phyloP scores from a whole-genome alignment of 2,329 filamentous ascomycete species.

The Neofusicoccum ribis region DNA sequence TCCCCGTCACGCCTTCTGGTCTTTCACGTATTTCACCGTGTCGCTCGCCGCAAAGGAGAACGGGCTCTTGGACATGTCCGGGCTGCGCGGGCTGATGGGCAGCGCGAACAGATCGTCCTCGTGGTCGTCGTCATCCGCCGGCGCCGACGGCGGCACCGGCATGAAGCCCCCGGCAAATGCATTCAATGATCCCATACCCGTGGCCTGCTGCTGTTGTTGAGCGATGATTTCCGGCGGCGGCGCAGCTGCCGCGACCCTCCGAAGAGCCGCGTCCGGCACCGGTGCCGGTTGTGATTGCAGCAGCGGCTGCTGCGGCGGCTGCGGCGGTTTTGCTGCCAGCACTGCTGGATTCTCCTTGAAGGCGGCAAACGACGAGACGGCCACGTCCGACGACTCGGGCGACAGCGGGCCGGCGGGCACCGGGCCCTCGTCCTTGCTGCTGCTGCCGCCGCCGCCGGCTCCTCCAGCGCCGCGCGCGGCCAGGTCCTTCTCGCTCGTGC shows the following conservation, averaged over 20 bases:
- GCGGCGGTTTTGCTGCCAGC: conserved; percentile 43
- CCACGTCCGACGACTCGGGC: conserved; percentile 63
- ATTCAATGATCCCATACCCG: conserved; percentile 47
- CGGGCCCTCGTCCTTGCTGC: conserved; percentile 25
- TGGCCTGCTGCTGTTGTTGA: conserved; percentile 32
- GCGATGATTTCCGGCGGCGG: conserved; percentile 41
- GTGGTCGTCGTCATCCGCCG: conserved; percentile 52
- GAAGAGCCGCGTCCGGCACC: conserved; percentile 25
- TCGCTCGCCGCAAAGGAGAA: conserved; percentile 60
- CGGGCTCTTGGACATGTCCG: conserved; percentile 81
- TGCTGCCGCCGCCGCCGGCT: conserved; percentile 19
- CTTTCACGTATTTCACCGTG: conserved; percentile 34
- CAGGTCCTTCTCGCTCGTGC: conserved; percentile 69
- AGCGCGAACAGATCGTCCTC: conserved; percentile 86
- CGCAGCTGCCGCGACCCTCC: conserved; percentile 34
- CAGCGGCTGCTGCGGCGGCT: not conserved
- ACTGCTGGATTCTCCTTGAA: conserved; percentile 53
- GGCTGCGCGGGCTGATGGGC: conserved; percentile 81
- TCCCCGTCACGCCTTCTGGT: conserved; percentile 30
- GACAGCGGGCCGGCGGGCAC: conserved; percentile 54
- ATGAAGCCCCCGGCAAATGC: conserved; percentile 38
- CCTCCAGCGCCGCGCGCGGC: conserved; percentile 40
- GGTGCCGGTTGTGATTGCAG: conserved; percentile 23
- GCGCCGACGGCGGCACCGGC: conserved; percentile 16
- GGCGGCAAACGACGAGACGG: conserved; percentile 60